Conservation (phyloP, 2,329 filamentous ascomycete species). For the Trichoderma harzianum region DNA sequence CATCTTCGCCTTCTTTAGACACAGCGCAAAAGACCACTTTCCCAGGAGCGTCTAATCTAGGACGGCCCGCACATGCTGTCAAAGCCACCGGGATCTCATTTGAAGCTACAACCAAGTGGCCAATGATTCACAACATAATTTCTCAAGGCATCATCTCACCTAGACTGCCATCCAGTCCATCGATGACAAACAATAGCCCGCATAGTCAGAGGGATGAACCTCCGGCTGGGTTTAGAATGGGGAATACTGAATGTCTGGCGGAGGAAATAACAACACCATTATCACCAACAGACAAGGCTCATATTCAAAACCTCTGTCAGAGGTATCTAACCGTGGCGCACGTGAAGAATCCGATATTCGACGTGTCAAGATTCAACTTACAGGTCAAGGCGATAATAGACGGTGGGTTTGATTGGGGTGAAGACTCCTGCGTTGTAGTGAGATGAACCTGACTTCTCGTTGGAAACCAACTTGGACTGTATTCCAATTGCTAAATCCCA, state of each 20-base stretch:
- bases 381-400: not conserved
- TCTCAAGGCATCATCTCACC: not conserved
- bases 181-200: not conserved
- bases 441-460: not conserved
- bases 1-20: not conserved
- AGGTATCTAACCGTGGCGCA: not conserved
- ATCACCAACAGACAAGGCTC: not conserved
- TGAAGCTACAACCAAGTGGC: not conserved
- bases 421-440: not conserved
- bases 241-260: not conserved
- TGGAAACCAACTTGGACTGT: not conserved
- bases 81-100: not conserved
- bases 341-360: not conserved
- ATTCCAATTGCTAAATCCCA: not conserved
- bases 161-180: not conserved
- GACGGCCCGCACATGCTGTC: not conserved
- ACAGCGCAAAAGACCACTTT: not conserved
- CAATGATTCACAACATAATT: not conserved
- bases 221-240: not conserved
- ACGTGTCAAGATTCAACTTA: not conserved
- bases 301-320: not conserved
- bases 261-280: not conserved
- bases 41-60: not conserved
- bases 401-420: not conserved
- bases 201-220: not conserved